Evolutionary conservation across 352 stramenopile species (phyloP).

Genomic region (Phytophthora nicotianae): DNA sequence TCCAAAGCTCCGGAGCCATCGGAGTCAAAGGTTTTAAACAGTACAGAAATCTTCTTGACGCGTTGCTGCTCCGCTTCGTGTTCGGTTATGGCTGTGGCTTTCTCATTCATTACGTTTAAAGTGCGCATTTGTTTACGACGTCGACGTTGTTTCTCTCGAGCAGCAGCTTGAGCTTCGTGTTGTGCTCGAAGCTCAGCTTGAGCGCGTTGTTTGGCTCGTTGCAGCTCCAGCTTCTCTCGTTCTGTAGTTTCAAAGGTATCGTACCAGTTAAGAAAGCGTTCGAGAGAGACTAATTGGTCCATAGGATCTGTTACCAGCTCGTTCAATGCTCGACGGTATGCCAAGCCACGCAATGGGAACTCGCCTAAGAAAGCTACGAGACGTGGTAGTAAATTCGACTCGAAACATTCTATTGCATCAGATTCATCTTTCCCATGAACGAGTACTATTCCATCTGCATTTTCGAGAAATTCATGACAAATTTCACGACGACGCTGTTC

Average conservation of each 20-base stretch:
- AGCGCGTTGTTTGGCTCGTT: slow-evolving; percentile 45
- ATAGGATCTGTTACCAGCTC: slow-evolving; percentile 41
- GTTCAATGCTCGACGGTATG: slow-evolving; percentile 54
- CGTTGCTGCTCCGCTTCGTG: slow-evolving; percentile 33
- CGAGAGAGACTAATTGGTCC: slow-evolving; percentile 53
- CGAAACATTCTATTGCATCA: slow-evolving; percentile 35
- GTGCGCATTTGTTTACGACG: slow-evolving; percentile 47
- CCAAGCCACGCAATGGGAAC: slow-evolving; percentile 58
- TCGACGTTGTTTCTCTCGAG: slow-evolving; percentile 35
- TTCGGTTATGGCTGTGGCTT: slow-evolving; percentile 41
- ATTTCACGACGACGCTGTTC: slow-evolving; percentile 26
- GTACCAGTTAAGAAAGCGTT: slow-evolving; percentile 63
- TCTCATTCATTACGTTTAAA: slow-evolving; percentile 39
- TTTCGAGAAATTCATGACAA: slow-evolving; percentile 51
- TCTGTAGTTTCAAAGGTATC: slow-evolving; percentile 51
- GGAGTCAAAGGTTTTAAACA: slow-evolving; percentile 67
- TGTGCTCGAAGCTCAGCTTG: slow-evolving; percentile 47
- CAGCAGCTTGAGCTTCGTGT: slow-evolving; percentile 36
- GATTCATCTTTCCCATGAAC: not conserved
- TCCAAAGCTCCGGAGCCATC: slow-evolving; percentile 66
- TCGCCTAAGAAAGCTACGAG: slow-evolving; percentile 54
- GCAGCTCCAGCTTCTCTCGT: slow-evolving; percentile 53
- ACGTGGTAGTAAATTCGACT: slow-evolving; percentile 63
- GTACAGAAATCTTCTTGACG: slow-evolving; percentile 39
- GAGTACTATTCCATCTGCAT: slow-evolving; percentile 39